Evolutionary conservation across 352 stramenopile species (phyloP), one percentile per base, ranked within the genome.

Genomic region (Phytophthora sojae): DNA sequence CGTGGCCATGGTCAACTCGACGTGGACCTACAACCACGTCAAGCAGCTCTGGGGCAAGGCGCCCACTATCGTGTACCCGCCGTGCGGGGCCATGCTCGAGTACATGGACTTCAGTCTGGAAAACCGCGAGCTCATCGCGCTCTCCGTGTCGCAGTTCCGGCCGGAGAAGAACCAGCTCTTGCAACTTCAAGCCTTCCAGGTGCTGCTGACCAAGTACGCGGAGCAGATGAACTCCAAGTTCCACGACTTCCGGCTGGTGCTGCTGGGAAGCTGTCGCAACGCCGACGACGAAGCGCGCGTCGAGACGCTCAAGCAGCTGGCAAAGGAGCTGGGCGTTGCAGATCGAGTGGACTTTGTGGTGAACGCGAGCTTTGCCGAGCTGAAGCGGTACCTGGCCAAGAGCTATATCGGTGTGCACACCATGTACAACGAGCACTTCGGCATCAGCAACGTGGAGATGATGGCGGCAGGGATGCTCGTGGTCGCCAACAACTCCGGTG

Each of bases 341-440:
- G 71, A 88, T 25, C 70, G 69, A 17, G 97, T 99, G 5, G 75
- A 97, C 49, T 99, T 99, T 76, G 80, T 97, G 26, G 85, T 99
- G 29, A 98, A 99, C 80, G 92, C 96, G 37, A 97, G 93, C 23
- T 99, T 98, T 62, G 73, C 78, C 0, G 89, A 98, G 54, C 75
- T 99, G 37, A 95, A 98, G 76, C 61, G 86, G 19, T 96, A 91
- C 54, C 75, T 99, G 19, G 75, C 78, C 6, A 84, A 73, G 42
- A 88, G 93, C 61, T 89, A 87, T 7, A 92, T 99, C 19, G 98
- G 98, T 4, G 73, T 99, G 6, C 98, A 99, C 83, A 99, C 98
- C 14, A 99, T 99, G 98, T 99, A 97, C 85, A 99, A 99, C 64
- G 98, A 99, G 79, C 98, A 99, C 81, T 99, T 99, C 87, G 98